Base-by-base conservation (phyloP, 2,329 filamentous ascomycete species). In the Colletotrichum tamarilloi region DNA sequence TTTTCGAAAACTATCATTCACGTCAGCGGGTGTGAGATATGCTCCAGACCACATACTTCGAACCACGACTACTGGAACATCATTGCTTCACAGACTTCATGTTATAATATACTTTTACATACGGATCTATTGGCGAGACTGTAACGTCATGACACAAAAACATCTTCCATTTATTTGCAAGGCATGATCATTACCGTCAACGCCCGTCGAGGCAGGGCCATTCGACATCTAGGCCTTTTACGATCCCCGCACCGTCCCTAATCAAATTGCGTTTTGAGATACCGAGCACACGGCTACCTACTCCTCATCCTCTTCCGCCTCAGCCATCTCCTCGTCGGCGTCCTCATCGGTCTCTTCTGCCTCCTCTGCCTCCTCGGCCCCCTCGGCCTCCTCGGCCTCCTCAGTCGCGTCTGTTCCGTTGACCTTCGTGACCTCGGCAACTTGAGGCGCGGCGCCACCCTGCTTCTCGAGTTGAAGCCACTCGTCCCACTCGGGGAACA, bases 401-500 rank as follows among this genome's bases (percentile, higher is more conserved):
- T 68, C 77, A 9, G 77, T 78, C 30, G 78, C 78, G 11, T 79
- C 79, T 3, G 76, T 78, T n/a, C 76, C 77, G 57, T 79, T 77
- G 6, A 74, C 77, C 19, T 76, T 76, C 9, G 78, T 76, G 16
- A 78, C 75, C 22, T 78, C 76, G 19, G 75, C 77, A 24, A 77
- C 75, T 30, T 76, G 76, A 7, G 77, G 77, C 26, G 76, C 79
- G 52, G 77, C 80, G 4, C 86, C 87, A 3, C 93, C 93, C 77
- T 95, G 92, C 72, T 88, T 90, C 85, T 98, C 97, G 75, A 98
- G 81, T 79, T 89, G 88, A 77, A 98, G 81, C 87, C 94, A 98
- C 82, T 97, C 93, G 5, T 98, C 94, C 97, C 97, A 99, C 79
- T 98, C 95, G 0, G 96, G 96, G 85, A 99, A 99, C 77, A 99